Conservation (phyloP, 441 rosid species). For the Eruca vesicaria region DNA sequence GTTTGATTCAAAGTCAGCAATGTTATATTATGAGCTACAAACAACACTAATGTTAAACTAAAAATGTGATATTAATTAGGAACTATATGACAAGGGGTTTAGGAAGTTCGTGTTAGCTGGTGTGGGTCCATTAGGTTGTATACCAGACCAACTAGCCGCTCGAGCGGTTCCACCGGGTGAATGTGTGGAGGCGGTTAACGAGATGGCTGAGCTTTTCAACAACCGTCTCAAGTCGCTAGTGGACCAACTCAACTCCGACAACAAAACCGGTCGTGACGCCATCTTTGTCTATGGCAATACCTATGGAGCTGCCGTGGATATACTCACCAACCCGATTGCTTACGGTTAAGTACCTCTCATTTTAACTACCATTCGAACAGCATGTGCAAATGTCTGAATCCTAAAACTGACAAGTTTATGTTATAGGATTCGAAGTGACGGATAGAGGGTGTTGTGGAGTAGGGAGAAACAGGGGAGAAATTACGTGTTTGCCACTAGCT, state of each 20-base stretch:
- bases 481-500: constrained; percentile 53
- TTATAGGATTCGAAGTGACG: constrained; percentile 43
- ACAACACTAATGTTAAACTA: background rate
- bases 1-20: background rate
- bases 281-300: constrained; percentile 53
- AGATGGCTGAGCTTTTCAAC: constrained; percentile 46
- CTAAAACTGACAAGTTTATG: too few relatives aligned
- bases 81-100: constrained; percentile 61
- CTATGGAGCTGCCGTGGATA: constrained; percentile 39
- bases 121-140: constrained; percentile 79
- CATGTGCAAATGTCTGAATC: background rate
- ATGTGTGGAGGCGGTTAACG: constrained; percentile 41
- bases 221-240: constrained; percentile 40
- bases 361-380: background rate
- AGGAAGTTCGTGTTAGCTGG: constrained; percentile 71
- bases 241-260: constrained; percentile 40
- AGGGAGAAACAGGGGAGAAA: constrained; percentile 49
- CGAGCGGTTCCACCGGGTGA: constrained; percentile 38
- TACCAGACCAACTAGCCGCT: constrained; percentile 58
- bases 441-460: constrained; percentile 64
- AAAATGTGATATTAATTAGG: constrained; percentile 33
- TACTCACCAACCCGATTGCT: constrained; percentile 35
- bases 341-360: constrained; percentile 38
- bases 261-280: constrained; percentile 14
- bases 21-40: background rate